Evolutionary conservation across 1,139 yeast genomes (phyloP).

Genomic region (Candida sanyaensis): DNA sequence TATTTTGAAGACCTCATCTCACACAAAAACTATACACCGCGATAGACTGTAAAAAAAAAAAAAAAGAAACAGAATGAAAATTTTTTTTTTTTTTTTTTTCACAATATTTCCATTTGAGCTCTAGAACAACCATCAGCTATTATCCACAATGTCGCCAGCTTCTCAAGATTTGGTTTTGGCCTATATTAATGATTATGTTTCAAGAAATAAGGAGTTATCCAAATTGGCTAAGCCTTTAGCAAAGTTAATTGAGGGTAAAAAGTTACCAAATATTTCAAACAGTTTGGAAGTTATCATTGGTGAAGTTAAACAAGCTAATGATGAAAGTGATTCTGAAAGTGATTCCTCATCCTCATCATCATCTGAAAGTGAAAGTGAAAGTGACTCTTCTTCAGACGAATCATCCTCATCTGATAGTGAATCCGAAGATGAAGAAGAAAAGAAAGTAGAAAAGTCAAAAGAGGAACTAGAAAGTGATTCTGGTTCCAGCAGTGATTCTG

Average conservation of each 20-base stretch:
- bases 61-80: background rate
- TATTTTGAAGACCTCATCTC: background rate
- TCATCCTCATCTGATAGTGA: conserved; percentile 2
- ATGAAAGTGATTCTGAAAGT: conserved; percentile 2
- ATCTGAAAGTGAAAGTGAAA: conserved; percentile 9
- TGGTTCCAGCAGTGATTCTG: conserved; percentile 17
- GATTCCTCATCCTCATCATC: conserved; percentile 14
- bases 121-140: background rate
- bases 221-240: conserved; percentile 40
- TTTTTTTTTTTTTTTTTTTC: background rate
- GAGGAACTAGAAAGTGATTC: conserved; percentile 5
- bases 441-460: background rate
- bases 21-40: background rate
- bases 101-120: background rate
- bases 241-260: conserved; percentile 29
- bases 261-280: conserved; percentile 24
- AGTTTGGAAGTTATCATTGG: conserved; percentile 27
- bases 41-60: background rate
- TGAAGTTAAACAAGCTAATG: conserved; percentile 7
- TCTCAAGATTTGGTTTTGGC: conserved; percentile 33
- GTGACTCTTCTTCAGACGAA: conserved; percentile 1
- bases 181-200: conserved; percentile 36
- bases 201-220: conserved; percentile 33
- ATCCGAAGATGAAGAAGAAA: background rate
- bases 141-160: conserved; percentile 21